Evolutionary conservation across 257 asterid genomes (phyloP), one percentile per base, ranked within the genome.

Genomic region (Nemophila menziesii): DNA sequence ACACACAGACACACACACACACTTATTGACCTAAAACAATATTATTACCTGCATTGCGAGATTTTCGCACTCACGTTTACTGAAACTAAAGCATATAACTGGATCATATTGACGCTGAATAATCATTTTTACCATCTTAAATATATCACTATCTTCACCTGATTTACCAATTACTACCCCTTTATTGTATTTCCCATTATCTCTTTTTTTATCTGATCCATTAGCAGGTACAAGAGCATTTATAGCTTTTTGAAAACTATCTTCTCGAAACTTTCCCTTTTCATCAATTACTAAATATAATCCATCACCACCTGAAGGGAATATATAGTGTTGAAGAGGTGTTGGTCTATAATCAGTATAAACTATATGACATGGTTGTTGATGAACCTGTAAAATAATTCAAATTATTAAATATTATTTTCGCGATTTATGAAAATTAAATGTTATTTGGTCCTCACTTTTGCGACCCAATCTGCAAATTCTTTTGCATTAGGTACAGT

Each of bases 41-140:
- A 48, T 20, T 7, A 13, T 23, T 62, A 90, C 98, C 98, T 90
- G 96, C 96, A 90, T 90, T 17, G 98, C 98, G 46, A 90, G 96
- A 47, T 57, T 70, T 79, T 90, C 98, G 74, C 98, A 90, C 46
- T 90, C 98, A 57, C 94, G 79, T 77, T 90, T 90, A 80, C 98
- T 90, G 81, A 90, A 90, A 69, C 98, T 90, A 70, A 90, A 90
- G 60, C 96, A 90, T 80, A 90, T 85, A 50, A 90, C 94, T 39
- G 98, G 98, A 69, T 90, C 98, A 62, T 90, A 90, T 54, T 84
- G 96, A 21, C 92, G 89, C 65, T 71, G 67, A 55, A 84, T 79
- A 58, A 85, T 85, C 98, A 81, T 90, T 69, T 90, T 90, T 69
- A 90, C 96, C 92, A 90, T 85, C 72, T 81, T 84, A 66, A 90